phyloP scores from a whole-genome alignment of 805 yeast species.

The Candida railenensis region DNA sequence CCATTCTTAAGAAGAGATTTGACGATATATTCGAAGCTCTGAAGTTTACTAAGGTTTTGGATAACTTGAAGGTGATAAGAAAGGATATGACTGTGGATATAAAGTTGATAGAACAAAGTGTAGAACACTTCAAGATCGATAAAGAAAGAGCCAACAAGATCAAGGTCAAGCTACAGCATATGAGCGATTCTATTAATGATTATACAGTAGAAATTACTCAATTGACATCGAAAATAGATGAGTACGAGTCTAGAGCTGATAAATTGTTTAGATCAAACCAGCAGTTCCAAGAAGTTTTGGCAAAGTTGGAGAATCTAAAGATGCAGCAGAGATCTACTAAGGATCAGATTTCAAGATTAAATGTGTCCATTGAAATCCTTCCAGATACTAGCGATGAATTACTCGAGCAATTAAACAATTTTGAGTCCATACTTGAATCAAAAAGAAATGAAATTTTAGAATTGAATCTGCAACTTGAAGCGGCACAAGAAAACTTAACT shows the following conservation, averaged over 20 bases:
- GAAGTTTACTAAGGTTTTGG: conserved; percentile 88
- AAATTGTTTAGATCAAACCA: conserved; percentile 72
- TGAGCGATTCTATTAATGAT: conserved; percentile 42
- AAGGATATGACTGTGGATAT: conserved; percentile 79
- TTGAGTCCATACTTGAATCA: conserved; percentile 18
- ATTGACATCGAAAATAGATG: conserved; percentile 50
- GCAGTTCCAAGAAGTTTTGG: conserved; percentile 71
- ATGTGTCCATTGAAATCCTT: conserved; percentile 44
- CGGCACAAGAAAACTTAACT: conserved; percentile 19
- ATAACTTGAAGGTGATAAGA: conserved; percentile 67
- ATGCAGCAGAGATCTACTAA: conserved; percentile 44
- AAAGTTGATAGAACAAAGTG: conserved; percentile 73
- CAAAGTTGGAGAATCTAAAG: conserved; percentile 57
- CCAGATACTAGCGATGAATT: conserved; percentile 38
- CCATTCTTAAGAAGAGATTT: conserved; percentile 82
- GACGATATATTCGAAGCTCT: conserved; percentile 97
- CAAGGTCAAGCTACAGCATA: conserved; percentile 42
- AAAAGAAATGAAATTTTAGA: conserved; percentile 19
- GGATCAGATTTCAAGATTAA: conserved; percentile 54
- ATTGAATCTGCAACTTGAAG: conserved; percentile 20
- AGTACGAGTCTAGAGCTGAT: conserved; percentile 58
- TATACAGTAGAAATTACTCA: conserved; percentile 47
- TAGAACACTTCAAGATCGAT: conserved; percentile 72
- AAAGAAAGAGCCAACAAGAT: conserved; percentile 68
- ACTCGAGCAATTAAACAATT: conserved; percentile 27